phyloP scores from a whole-genome alignment of 768 basidiomycete species.

The Sarcodon sp. region DNA sequence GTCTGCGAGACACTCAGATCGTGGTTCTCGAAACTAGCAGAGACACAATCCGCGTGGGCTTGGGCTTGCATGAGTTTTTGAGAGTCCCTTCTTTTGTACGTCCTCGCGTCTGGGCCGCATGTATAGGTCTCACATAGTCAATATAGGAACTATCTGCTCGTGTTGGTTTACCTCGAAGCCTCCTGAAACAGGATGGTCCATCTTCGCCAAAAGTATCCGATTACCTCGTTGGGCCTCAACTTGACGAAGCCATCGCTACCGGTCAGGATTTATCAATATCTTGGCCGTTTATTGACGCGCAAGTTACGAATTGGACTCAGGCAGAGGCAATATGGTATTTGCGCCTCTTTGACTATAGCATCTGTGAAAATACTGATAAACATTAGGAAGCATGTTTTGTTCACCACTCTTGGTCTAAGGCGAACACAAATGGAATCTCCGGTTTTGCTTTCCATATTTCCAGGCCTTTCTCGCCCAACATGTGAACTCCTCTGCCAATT shows the following conservation, averaged over 20 bases:
- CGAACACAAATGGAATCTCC: slow-evolving; percentile 85
- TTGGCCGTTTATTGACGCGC: slow-evolving; percentile 73
- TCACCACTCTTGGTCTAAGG: slow-evolving; percentile 58
- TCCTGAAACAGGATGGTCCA: slow-evolving; percentile 15
- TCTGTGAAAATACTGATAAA: not conserved
- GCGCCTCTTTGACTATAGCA: not conserved
- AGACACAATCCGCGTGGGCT: slow-evolving; percentile 57
- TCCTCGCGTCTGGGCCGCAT: slow-evolving; percentile 7
- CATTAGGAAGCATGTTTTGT: slow-evolving; percentile 75
- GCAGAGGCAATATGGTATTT: slow-evolving; percentile 84
- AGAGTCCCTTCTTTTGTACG: slow-evolving; percentile 65
- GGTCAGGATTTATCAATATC: slow-evolving; percentile 65
- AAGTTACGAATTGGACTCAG: slow-evolving; percentile 67
- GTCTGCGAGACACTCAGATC: slow-evolving; percentile 64
- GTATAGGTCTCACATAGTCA: not conserved
- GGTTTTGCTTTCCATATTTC: slow-evolving; percentile 57
- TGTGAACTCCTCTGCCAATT: slow-evolving; percentile 70
- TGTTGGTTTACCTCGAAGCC: slow-evolving; percentile 51
- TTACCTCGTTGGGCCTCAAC: slow-evolving; percentile 69
- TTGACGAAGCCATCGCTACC: slow-evolving; percentile 68
- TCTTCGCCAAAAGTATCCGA: slow-evolving; percentile 40
- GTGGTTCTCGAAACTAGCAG: slow-evolving; percentile 73
- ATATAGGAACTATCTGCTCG: slow-evolving; percentile 66
- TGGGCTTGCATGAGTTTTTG: slow-evolving; percentile 73
- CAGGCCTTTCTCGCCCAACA: slow-evolving; percentile 50